These are phyloP conservation scores for Scutellaria galericulata DNA, from an alignment of 257 asterid species.

Conservation along the genomic window DNA sequence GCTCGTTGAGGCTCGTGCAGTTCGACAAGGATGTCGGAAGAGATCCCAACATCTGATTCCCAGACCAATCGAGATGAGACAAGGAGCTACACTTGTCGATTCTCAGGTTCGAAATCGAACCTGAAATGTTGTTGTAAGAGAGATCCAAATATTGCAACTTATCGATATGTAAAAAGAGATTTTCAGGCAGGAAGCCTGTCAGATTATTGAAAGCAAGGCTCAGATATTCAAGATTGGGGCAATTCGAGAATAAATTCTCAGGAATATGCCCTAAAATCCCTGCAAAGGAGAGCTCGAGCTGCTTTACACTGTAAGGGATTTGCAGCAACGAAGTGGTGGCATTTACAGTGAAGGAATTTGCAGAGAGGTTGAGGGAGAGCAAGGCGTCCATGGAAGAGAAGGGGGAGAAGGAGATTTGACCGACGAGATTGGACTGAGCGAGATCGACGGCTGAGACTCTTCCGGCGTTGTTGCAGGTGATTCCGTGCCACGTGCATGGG, in stretches of 20 bases:
- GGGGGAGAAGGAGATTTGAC: constrained; percentile 60
- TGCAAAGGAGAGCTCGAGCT: constrained; percentile 70
- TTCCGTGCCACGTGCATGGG: constrained; percentile 76
- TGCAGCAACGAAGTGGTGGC: constrained; percentile 59
- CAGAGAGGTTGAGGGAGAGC: constrained; percentile 67
- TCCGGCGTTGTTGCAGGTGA: constrained; percentile 58
- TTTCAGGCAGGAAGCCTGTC: constrained; percentile 64
- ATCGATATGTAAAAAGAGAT: constrained; percentile 52
- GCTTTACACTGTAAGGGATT: constrained; percentile 58
- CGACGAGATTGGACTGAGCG: constrained; percentile 66
- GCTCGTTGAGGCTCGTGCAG: constrained; percentile 65
- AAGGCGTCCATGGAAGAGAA: constrained; percentile 64
- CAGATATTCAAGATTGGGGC: constrained; percentile 71
- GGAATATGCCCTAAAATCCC: constrained; percentile 70
- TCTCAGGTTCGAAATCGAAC: constrained; percentile 53
- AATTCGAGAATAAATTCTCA: constrained; percentile 52
- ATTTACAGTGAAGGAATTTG: constrained; percentile 59
- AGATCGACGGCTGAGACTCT: constrained; percentile 75
- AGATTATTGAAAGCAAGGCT: constrained; percentile 80
- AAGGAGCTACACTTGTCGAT: constrained; percentile 71
- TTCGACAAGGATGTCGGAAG: constrained; percentile 68
- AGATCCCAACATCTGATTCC: constrained; percentile 61
- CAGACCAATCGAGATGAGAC: constrained; percentile 72
- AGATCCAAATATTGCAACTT: constrained; percentile 70
- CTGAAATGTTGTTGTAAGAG: constrained; percentile 79